phyloP scores from a whole-genome alignment of 129 eudicot species.

The carrot (Daucus carota) region DH1_v3.0 NC_030384.2:30156501-30157000 shows the following conservation, averaged over 20 bases:
- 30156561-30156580: neutral
- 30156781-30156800: neutral
- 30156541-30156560: conserved; percentile 3
- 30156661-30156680: conserved; percentile 81
- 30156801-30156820: neutral
- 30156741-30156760: neutral
- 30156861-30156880: neutral
- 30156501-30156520: conserved; percentile 53
- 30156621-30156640: conserved; percentile 82
- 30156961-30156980: neutral
- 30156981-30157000: neutral
- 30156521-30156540: neutral
- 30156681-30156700: conserved; percentile 97
- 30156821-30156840: no score
- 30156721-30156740: neutral
- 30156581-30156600: conserved; percentile 18
- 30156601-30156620: conserved; percentile 98
- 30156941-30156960: neutral
- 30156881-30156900: neutral
- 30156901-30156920: neutral
- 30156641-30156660: conserved; percentile 54
- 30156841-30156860: neutral
- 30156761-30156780: neutral
- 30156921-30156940: neutral
- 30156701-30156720: conserved; percentile 62